These are phyloP conservation scores for Eucalyptus globulus DNA, from an alignment of 345 rosid genomes.

Conservation along the genomic window DNA sequence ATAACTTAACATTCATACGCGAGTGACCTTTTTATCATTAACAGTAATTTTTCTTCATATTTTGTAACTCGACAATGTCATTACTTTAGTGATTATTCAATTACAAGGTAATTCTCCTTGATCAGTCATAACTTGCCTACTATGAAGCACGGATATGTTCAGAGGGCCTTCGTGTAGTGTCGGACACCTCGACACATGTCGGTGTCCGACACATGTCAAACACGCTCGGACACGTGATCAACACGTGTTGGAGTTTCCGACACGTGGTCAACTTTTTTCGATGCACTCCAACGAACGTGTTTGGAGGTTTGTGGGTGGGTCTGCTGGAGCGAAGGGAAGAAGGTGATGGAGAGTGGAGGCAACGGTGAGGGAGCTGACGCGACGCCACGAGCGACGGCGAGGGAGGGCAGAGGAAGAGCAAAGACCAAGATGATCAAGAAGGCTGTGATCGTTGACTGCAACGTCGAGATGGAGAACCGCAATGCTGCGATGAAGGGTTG, in stretches of 20 bases:
- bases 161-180: fast-evolving
- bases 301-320: fast-evolving
- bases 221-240: fast-evolving
- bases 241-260: fast-evolving
- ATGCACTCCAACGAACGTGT: fast-evolving
- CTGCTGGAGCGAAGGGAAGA: fast-evolving
- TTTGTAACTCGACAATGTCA: neutral
- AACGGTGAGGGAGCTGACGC: fast-evolving
- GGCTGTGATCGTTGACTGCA: fast-evolving
- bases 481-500: fast-evolving
- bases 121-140: too few species aligned
- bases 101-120: too few species aligned
- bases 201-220: too few species aligned
- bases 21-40: neutral
- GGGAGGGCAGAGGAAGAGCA: too few species aligned
- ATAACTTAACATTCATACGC: neutral
- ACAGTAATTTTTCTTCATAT: too few species aligned
- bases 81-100: neutral
- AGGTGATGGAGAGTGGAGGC: too few species aligned
- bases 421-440: too few species aligned
- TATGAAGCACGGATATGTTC: fast-evolving
- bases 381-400: fast-evolving
- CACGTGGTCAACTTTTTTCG: fast-evolving
- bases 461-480: fast-evolving
- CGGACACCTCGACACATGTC: fast-evolving